Evolutionary conservation across 2,329 filamentous ascomycete species (phyloP).

Genomic region (Blastomyces silverae): DNA sequence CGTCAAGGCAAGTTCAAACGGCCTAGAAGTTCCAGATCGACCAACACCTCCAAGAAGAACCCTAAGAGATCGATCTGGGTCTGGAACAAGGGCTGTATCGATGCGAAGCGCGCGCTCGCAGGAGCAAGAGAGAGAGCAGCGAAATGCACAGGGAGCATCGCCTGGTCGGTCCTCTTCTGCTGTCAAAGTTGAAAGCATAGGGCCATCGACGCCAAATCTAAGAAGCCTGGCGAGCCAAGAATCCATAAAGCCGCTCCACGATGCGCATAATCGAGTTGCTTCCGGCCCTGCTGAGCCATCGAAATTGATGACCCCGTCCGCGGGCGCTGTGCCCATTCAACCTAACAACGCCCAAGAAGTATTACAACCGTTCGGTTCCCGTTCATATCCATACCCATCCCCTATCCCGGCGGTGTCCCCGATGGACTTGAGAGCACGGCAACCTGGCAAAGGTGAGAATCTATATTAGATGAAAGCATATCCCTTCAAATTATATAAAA

Average conservation of each 20-base stretch:
- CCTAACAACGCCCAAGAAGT: slow-evolving; percentile 1
- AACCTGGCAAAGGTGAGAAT: slow-evolving; percentile 8
- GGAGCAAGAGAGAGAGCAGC: slow-evolving; percentile 25
- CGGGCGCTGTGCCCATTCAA: neutral
- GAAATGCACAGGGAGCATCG: neutral
- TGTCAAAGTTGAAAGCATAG: slow-evolving; percentile 31
- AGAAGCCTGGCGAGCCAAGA: slow-evolving; percentile 1
- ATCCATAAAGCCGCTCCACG: neutral
- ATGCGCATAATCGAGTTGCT: neutral
- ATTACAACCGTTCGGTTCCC: neutral
- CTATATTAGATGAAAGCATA: neutral
- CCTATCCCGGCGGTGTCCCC: neutral
- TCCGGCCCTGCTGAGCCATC: slow-evolving; percentile 7
- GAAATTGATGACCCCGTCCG: slow-evolving; percentile 13
- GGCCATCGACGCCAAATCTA: slow-evolving; percentile 6
- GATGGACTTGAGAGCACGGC: neutral
- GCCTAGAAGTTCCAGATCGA: slow-evolving; percentile 22
- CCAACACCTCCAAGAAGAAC: slow-evolving; percentile 29
- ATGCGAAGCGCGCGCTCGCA: slow-evolving; percentile 18
- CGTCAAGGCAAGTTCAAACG: slow-evolving; percentile 43
- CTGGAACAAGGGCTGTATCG: slow-evolving; percentile 11
- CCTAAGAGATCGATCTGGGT: slow-evolving; percentile 31
- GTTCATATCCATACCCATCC: slow-evolving; percentile 2
- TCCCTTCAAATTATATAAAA: neutral
- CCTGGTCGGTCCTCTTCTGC: slow-evolving; percentile 19